Conservation (phyloP, 306 rosid genomes). For the Notholithocarpus densiflorus region DNA sequence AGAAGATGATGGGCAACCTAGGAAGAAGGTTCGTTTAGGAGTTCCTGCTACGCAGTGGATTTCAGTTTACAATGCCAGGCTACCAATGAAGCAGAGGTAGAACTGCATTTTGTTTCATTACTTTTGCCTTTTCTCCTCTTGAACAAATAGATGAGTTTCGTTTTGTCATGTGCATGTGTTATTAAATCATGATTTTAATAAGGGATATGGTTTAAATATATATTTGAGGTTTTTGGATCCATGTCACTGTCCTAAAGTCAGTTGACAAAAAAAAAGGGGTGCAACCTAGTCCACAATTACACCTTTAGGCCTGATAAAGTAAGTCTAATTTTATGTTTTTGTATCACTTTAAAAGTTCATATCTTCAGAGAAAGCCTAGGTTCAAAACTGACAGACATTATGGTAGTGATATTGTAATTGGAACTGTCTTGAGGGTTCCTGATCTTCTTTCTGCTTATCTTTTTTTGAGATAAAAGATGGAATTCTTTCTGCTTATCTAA, state of each 20-base stretch:
- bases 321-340: background rate
- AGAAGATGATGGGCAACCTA: constrained; percentile 87
- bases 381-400: background rate
- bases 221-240: background rate
- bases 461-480: no score
- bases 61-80: constrained; percentile 85
- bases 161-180: background rate
- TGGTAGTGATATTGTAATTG: no score
- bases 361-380: background rate
- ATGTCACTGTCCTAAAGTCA: background rate
- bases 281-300: no score
- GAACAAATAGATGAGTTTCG: background rate
- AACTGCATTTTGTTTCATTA: background rate
- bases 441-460: background rate
- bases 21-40: constrained; percentile 87
- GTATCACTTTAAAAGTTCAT: background rate
- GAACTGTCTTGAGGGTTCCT: background rate
- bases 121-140: background rate
- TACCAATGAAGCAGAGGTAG: constrained; percentile 96
- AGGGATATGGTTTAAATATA: background rate
- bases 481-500: background rate
- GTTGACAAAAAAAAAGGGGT: background rate
- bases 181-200: background rate
- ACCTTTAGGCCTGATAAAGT: no score
- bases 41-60: constrained; percentile 97